Conservation (phyloP, 805 yeast species). For the Pichia nanzhaoensis region DNA sequence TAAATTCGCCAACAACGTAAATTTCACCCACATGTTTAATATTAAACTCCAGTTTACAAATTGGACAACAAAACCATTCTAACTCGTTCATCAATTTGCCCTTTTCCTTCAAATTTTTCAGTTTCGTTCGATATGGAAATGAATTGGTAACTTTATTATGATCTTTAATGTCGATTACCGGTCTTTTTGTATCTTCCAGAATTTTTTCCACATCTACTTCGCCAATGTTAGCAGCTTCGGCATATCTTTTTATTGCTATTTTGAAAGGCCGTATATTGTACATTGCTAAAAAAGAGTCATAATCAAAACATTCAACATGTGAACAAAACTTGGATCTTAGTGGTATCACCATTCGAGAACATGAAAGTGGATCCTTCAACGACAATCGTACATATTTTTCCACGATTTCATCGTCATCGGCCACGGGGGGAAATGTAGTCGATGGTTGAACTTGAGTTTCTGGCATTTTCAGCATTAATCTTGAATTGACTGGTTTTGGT, state of each 20-base stretch:
- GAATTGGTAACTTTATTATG: constrained; percentile 21
- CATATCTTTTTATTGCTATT: constrained; percentile 18
- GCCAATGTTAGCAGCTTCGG: constrained; percentile 13
- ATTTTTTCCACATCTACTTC: constrained; percentile 19
- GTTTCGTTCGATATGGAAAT: constrained; percentile 20
- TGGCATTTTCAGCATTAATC: constrained; percentile 13
- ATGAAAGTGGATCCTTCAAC: constrained; percentile 29
- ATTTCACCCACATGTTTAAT: constrained; percentile 28
- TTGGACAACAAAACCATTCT: constrained; percentile 30
- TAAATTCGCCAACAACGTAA: constrained; percentile 28
- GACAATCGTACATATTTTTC: constrained; percentile 27
- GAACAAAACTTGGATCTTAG: constrained; percentile 29
- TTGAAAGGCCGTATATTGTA: constrained; percentile 25
- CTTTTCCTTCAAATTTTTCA: constrained; percentile 17
- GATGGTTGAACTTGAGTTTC: constrained; percentile 2
- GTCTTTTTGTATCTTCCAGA: constrained; percentile 24
- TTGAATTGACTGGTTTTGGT: constrained; percentile 10
- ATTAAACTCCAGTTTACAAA: constrained; percentile 31
- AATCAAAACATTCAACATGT: constrained; percentile 32
- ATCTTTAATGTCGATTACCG: constrained; percentile 14
- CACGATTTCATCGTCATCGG: constrained; percentile 22
- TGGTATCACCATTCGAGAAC: constrained; percentile 25
- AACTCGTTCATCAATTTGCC: constrained; percentile 20
- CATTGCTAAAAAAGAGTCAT: constrained; percentile 26
- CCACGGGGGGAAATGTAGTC: no score